A percentile compares a stretch with the other conserved stretches of the same genome.
Conservation (phyloP, 108 stramenopile species). For the Cylindrotheca closterium region DNA sequence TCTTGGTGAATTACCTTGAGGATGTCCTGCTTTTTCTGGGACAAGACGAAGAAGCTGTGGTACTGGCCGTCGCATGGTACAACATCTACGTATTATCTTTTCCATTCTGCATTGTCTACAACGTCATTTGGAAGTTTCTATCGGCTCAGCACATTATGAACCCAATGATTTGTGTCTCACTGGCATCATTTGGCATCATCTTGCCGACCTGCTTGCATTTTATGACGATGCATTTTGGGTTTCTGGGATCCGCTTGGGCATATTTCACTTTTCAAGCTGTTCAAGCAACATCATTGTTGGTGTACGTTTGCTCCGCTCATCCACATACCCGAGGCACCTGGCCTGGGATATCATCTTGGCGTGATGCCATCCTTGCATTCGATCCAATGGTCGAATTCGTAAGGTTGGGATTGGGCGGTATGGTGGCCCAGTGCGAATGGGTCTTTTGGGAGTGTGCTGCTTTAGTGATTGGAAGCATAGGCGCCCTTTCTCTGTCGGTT, state of each 20-base stretch:
- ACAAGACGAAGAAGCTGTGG: slow-evolving; percentile 27
- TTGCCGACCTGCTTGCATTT: slow-evolving; percentile 35
- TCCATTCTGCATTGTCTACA: slow-evolving; percentile 40
- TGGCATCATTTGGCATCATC: slow-evolving; percentile 13
- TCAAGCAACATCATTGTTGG: slow-evolving; percentile 21
- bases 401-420: slow-evolving; percentile 39
- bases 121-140: slow-evolving; percentile 46
- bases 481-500: slow-evolving; percentile 40
- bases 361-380: slow-evolving; percentile 21
- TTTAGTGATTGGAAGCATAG: slow-evolving; percentile 41
- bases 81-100: slow-evolving; percentile 28
- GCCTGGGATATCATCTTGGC: slow-evolving; percentile 22
- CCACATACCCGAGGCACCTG: slow-evolving; percentile 40
- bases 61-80: slow-evolving; percentile 31
- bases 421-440: slow-evolving; percentile 44
- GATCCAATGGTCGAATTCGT: slow-evolving; percentile 7
- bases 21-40: slow-evolving; percentile 11
- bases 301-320: slow-evolving; percentile 24
- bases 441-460: slow-evolving; percentile 42
- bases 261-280: slow-evolving; percentile 21
- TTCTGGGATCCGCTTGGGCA: slow-evolving; percentile 40
- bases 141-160: slow-evolving; percentile 42
- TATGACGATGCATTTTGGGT: slow-evolving; percentile 16
- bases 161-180: slow-evolving; percentile 31
- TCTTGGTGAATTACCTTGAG: slow-evolving; percentile 22